Percentiles rank a stretch among this genome's conserved stretches.
Conservation (phyloP, 2,329 filamentous ascomycete species). For the Peltaster fructicola region DNA sequence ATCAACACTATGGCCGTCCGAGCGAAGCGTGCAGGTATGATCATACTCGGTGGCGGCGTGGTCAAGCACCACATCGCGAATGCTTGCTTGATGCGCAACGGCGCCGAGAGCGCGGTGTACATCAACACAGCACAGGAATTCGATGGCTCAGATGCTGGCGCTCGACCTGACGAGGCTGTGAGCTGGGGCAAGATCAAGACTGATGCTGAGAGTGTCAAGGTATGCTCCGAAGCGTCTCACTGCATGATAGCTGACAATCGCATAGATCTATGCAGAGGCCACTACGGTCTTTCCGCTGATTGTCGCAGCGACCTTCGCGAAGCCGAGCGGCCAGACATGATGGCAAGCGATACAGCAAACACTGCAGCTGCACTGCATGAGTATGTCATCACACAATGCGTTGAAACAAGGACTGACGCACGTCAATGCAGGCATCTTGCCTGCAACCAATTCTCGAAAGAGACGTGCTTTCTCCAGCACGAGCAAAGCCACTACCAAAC, state of each 20-base stretch:
- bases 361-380: too few species aligned
- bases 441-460: too few species aligned
- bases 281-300: constrained; percentile 51
- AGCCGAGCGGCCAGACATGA: constrained; percentile 5
- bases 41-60: constrained; percentile 85
- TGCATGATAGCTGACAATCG: constrained; percentile 1
- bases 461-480: too few species aligned
- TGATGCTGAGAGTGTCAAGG: constrained; percentile 78
- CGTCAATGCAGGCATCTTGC: too few species aligned
- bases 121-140: constrained; percentile 97
- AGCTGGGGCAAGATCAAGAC: constrained; percentile 98
- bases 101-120: constrained; percentile 90
- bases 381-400: too few species aligned
- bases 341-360: not conserved
- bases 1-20: constrained; percentile 86
- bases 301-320: constrained; percentile 49
- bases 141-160: constrained; percentile 90
- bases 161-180: constrained; percentile 85
- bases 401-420: too few species aligned
- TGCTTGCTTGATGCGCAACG: constrained; percentile 92
- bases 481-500: too few species aligned
- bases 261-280: constrained; percentile 45
- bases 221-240: constrained; percentile 21
- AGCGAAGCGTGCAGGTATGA: constrained; percentile 81
- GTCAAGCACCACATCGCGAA: constrained; percentile 98